These are phyloP conservation scores for Didymella arachidicola DNA, from an alignment of 2,329 filamentous ascomycete genomes.

Conservation along the genomic window DNA sequence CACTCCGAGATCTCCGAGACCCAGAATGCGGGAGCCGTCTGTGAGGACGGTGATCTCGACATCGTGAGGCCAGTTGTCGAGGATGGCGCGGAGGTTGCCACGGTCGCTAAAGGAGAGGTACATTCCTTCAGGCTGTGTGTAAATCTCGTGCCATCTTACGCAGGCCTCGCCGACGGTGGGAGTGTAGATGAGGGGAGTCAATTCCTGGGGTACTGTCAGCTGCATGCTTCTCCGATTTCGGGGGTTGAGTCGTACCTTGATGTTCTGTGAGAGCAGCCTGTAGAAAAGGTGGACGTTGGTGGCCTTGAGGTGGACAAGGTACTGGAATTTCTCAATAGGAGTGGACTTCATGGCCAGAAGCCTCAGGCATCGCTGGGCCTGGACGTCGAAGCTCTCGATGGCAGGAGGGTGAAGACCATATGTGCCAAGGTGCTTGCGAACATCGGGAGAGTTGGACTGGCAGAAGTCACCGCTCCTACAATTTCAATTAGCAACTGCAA, in stretches of 20 bases:
- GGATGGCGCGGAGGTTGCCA: conserved; percentile 85
- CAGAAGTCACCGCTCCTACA: conserved; percentile 58
- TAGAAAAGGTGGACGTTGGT: conserved; percentile 85
- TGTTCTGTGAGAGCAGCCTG: conserved; percentile 77
- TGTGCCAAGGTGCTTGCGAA: conserved; percentile 60
- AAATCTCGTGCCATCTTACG: conserved; percentile 93
- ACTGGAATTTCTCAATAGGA: conserved; percentile 82
- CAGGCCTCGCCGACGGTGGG: conserved; percentile 95
- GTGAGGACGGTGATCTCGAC: conserved; percentile 98
- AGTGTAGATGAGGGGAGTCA: conserved; percentile 87
- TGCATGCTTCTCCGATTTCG: background rate
- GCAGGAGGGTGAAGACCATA: conserved; percentile 62
- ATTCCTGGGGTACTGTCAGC: conserved; percentile 62
- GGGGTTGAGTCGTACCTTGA: conserved; percentile 55
- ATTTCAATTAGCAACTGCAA: conserved; percentile 24
- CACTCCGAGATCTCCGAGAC: conserved; percentile 92
- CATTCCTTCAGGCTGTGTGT: conserved; percentile 91
- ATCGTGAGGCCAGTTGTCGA: conserved; percentile 91
- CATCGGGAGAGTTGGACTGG: conserved; percentile 58
- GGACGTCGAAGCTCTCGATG: conserved; percentile 59
- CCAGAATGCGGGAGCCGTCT: conserved; percentile 90
- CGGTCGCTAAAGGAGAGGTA: conserved; percentile 97
- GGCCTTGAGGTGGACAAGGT: conserved; percentile 77
- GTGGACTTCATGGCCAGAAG: conserved; percentile 75
- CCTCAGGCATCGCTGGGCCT: conserved; percentile 67